Evolutionary conservation across 768 basidiomycete species (phyloP), one percentile per base, ranked within the genome.

Genomic region (Butyriboletus loyo): DNA sequence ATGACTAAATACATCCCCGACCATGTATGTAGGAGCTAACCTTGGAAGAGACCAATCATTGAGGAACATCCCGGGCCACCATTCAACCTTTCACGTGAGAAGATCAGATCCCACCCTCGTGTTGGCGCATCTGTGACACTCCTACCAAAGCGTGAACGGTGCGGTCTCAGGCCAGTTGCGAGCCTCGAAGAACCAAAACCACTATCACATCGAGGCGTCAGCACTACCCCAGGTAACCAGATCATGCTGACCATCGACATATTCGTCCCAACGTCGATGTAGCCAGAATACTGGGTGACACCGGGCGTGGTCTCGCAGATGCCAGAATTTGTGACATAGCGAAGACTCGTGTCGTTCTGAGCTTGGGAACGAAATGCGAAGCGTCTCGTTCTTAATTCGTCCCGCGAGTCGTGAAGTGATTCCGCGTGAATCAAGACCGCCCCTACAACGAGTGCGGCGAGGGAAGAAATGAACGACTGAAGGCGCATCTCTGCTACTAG

Each of bases 141-240:
- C 66, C 36, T 52, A 82, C 84, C 85, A 87, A 22, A 86, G 71
- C 2, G 84, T 84, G 59, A 87, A 81, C 0, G 85, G 85, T 0
- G 84, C 84, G 2, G 75, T 82, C 44, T 83, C 79, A 0, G 84
- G 82, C 3, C 74, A 69, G 28, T 79, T 67, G 14, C 86, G 75
- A 3, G 85, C 77, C 55, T 83, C 86, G 48, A 87, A 87, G 66
- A 86, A 87, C 83, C 85, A 87, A 61, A 86, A 87, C 83, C 82
- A 86, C 84, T 85, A 48, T 14, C 38, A 46, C 35, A 28, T 11
- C 17, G 10, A 40, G 7, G 19, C 24, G 36, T 66, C 4, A 65
- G 40, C 15, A 31, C 8, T 14, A 14, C n/a, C 3, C 35, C 14
- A 30, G 34, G n/a, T 19, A 22, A 30, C 4, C 17, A 39, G 2